These are phyloP conservation scores for Epichloe sp. DNA, from an alignment of 2,329 filamentous ascomycete genomes.

Conservation along the genomic window DNA sequence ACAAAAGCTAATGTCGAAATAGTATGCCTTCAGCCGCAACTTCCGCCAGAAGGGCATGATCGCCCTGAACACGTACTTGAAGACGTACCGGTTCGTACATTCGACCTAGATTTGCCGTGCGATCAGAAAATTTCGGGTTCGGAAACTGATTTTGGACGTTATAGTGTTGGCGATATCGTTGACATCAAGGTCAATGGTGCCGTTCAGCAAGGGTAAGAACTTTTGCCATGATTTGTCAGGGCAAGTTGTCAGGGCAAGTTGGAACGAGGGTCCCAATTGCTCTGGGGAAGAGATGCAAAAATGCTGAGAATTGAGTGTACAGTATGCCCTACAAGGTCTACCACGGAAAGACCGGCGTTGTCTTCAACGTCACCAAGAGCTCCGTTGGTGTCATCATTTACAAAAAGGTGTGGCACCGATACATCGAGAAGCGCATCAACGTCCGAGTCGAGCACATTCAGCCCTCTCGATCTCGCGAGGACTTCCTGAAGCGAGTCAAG, in stretches of 20 bases:
- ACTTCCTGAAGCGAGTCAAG: constrained; percentile 96
- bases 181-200: constrained; percentile 98
- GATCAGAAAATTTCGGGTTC: not conserved
- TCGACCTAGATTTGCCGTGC: not conserved
- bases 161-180: constrained; percentile 91
- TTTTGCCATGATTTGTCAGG: not conserved
- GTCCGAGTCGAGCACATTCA: constrained; percentile 94
- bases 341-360: constrained; percentile 96
- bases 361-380: constrained; percentile 99
- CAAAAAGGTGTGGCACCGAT: constrained; percentile 99
- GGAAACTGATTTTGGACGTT: constrained; percentile 27
- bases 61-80: constrained; percentile 84
- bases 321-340: constrained; percentile 99
- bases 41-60: constrained; percentile 97
- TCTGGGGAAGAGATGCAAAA: not conserved
- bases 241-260: not conserved
- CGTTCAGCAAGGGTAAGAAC: constrained; percentile 83
- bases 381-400: constrained; percentile 98
- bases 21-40: constrained; percentile 85
- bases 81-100: constrained; percentile 62
- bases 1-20: constrained; percentile 13
- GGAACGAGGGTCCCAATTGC: not conserved
- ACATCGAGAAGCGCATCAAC: constrained; percentile 99
- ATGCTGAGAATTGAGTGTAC: constrained; percentile 24
- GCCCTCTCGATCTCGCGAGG: constrained; percentile 89